Conservation (phyloP, 371 early-diverging fungal species). For the Amoeboaphelidium protococcarum region DNA sequence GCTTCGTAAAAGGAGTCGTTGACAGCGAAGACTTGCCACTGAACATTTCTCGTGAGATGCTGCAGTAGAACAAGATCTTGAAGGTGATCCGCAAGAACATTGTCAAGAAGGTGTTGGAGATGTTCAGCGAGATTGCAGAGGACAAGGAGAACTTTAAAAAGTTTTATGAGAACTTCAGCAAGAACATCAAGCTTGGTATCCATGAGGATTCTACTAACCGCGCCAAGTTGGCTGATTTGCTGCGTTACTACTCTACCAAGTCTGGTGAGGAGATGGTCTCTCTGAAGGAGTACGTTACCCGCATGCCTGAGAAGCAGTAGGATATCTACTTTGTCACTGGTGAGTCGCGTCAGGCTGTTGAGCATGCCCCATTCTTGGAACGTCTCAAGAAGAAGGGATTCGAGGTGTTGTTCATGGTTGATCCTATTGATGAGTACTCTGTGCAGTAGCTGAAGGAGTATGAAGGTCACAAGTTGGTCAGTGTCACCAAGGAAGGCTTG, state of each 20-base stretch:
- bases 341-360: slow-evolving; percentile 30
- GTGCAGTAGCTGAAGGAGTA: slow-evolving; percentile 36
- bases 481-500: slow-evolving; percentile 54
- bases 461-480: slow-evolving; percentile 47
- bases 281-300: slow-evolving; percentile 45
- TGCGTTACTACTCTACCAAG: slow-evolving; percentile 43
- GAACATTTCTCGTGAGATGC: slow-evolving; percentile 82
- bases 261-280: slow-evolving; percentile 10
- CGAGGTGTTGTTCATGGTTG: slow-evolving; percentile 65
- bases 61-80: slow-evolving; percentile 55
- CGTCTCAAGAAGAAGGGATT: slow-evolving; percentile 51
- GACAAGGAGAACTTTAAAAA: slow-evolving; percentile 40
- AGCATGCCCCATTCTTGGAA: slow-evolving; percentile 62
- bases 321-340: slow-evolving; percentile 70
- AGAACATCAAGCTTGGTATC: slow-evolving; percentile 48
- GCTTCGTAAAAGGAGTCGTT: slow-evolving; percentile 45
- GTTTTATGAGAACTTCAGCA: slow-evolving; percentile 46
- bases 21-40: slow-evolving; percentile 81
- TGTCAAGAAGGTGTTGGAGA: slow-evolving; percentile 57
- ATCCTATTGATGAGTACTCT: slow-evolving; percentile 80
- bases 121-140: slow-evolving; percentile 37
- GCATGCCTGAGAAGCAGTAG: slow-evolving; percentile 64
- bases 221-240: slow-evolving; percentile 43
- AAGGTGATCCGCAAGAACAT: slow-evolving; percentile 55
- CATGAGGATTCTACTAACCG: slow-evolving; percentile 37